A percentile compares a stretch with the other conserved stretches of the same genome.
phyloP scores from a whole-genome alignment of 176 grass and related monocot species.

The Carex kokanica region DNA sequence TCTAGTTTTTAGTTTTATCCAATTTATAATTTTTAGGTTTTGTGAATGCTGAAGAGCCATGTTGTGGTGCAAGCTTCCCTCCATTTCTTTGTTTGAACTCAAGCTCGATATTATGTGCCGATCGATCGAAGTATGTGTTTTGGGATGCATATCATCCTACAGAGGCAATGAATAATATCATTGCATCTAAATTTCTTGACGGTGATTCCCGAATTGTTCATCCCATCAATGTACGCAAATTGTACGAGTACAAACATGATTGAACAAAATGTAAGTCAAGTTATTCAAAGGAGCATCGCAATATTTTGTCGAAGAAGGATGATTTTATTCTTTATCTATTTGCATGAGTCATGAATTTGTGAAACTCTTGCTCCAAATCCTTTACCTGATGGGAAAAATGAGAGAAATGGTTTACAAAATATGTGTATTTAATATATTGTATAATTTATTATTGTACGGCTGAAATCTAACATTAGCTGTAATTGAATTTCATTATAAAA shows the following conservation, averaged over 20 bases:
- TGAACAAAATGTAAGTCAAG: constrained; percentile 23
- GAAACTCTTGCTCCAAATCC: neutral
- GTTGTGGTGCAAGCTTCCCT: constrained; percentile 80
- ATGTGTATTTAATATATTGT: neutral
- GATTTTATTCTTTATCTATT: too few relatives aligned
- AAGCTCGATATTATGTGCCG: constrained; percentile 48
- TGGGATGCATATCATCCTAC: constrained; percentile 98
- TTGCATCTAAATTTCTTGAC: constrained; percentile 58
- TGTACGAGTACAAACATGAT: constrained; percentile 34
- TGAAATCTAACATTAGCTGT: constrained; percentile 21
- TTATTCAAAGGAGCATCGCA: neutral
- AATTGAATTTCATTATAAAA: neutral
- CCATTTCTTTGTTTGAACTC: constrained; percentile 66
- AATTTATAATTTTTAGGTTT: constrained; percentile 42
- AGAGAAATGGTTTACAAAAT: neutral
- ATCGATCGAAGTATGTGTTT: constrained; percentile 81
- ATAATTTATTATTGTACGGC: constrained; percentile 1
- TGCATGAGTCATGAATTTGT: neutral
- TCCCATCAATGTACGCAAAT: constrained; percentile 60
- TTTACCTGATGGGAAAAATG: neutral
- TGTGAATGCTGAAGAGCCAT: constrained; percentile 63
- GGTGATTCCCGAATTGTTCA: constrained; percentile 32
- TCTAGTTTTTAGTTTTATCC: neutral
- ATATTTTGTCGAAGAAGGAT: neutral
- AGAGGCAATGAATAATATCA: constrained; percentile 64